Evolutionary conservation across 1,284 basidiomycete genomes (phyloP).

Genomic region (Malassezia vespertilionis): DNA sequence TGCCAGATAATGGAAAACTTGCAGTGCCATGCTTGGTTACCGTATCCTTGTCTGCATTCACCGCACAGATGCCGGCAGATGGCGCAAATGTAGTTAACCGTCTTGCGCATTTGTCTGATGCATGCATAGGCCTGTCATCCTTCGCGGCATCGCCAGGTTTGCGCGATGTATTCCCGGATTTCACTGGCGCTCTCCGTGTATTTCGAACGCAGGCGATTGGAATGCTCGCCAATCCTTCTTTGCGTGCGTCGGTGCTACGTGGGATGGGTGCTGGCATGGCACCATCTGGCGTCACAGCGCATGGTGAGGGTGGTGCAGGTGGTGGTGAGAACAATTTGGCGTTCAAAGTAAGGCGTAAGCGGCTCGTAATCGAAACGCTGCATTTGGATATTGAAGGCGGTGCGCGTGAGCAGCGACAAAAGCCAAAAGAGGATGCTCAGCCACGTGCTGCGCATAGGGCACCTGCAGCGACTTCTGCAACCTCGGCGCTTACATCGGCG

Average conservation of each 20-base stretch:
- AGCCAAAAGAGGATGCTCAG: constrained; percentile 12
- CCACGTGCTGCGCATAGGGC: background rate
- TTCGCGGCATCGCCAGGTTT: constrained; percentile 27
- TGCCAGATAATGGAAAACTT: constrained; percentile 11
- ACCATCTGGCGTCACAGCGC: constrained; percentile 4
- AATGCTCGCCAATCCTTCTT: constrained; percentile 26
- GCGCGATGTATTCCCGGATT: constrained; percentile 22
- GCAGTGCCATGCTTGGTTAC: constrained; percentile 26
- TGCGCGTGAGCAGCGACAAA: constrained; percentile 59
- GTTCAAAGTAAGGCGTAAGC: constrained; percentile 79
- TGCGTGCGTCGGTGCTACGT: constrained; percentile 30
- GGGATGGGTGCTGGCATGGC: constrained; percentile 32
- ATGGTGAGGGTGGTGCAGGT: constrained; percentile 53
- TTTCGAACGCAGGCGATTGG: constrained; percentile 32
- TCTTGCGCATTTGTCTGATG: constrained; percentile 24
- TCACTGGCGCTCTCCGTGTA: constrained; percentile 33
- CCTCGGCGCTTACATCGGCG: background rate
- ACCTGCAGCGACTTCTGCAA: background rate
- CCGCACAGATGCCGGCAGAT: background rate
- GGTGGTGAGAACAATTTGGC: constrained; percentile 73
- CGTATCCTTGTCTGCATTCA: constrained; percentile 22
- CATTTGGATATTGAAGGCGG: constrained; percentile 88
- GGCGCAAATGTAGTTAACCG: constrained; percentile 21
- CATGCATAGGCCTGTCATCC: constrained; percentile 26
- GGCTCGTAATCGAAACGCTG: constrained; percentile 78